phyloP scores from a whole-genome alignment of 192 early-diverging fungal genomes.

The Mortierella claussenii region DNA sequence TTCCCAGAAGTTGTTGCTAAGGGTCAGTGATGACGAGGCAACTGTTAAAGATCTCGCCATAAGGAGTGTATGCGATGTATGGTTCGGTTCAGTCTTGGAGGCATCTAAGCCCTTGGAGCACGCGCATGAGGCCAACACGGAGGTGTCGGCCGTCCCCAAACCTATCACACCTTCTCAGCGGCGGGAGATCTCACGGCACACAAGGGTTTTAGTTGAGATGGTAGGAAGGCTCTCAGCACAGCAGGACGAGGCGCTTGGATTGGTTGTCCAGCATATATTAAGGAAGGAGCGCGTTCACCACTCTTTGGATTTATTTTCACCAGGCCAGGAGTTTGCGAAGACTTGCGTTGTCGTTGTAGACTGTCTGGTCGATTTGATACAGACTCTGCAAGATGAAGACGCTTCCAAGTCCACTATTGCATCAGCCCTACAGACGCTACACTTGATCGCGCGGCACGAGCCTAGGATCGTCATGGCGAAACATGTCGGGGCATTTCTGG shows the following conservation, averaged over 20 bases:
- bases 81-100: conserved; percentile 21
- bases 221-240: conserved; percentile 11
- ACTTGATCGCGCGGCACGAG: conserved; percentile 23
- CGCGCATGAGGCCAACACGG: neutral
- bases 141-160: neutral
- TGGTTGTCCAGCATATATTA: conserved; percentile 15
- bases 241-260: conserved; percentile 26
- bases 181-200: conserved; percentile 21
- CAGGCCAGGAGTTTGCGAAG: conserved; percentile 18
- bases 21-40: conserved; percentile 73
- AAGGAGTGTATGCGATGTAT: conserved; percentile 32
- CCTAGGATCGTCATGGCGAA: conserved; percentile 22
- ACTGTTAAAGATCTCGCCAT: conserved; percentile 36
- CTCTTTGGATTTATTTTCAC: neutral
- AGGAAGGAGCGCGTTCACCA: conserved; percentile 17
- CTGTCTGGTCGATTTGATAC: conserved; percentile 34
- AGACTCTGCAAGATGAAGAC: conserved; percentile 43
- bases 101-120: neutral
- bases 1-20: conserved; percentile 73
- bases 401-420: conserved; percentile 24
- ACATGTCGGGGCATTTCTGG: conserved; percentile 23
- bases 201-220: conserved; percentile 30
- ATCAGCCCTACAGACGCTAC: conserved; percentile 30
- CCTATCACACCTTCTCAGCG: conserved; percentile 16
- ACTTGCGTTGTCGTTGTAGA: conserved; percentile 28